Evolutionary conservation across 306 rosid species (phyloP).

Genomic region (Corylus avellana): DNA sequence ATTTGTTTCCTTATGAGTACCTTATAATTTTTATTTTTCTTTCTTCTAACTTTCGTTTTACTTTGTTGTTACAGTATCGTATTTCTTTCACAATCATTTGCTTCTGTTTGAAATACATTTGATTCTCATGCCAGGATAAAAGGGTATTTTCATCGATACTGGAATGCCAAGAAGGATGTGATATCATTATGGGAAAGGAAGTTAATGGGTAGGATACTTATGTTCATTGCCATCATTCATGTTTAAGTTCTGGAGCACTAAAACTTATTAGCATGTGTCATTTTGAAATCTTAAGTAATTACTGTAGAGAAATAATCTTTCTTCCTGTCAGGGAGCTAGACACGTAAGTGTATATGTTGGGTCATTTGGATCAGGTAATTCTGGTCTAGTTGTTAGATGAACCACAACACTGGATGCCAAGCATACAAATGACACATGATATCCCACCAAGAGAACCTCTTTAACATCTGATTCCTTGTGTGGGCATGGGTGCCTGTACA

Average conservation of each 20-base stretch:
- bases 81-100: neutral
- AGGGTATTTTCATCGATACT: constrained; percentile 45
- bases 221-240: neutral
- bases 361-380: neutral
- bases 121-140: constrained; percentile 55
- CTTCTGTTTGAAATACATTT: constrained; percentile 18
- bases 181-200: constrained; percentile 30
- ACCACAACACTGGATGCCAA: neutral
- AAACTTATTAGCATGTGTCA: neutral
- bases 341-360: neutral
- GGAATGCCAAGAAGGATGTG: constrained; percentile 45
- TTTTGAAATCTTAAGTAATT: neutral
- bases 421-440: constrained; percentile 6
- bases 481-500: neutral
- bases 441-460: neutral
- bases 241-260: neutral
- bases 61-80: neutral
- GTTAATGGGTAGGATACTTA: constrained; percentile 40
- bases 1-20: neutral
- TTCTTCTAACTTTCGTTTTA: neutral
- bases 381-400: neutral
- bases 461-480: neutral
- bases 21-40: neutral
- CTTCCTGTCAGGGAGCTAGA: neutral
- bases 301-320: neutral